A percentile compares a stretch with the other conserved stretches of the same genome.
Evolutionary conservation across 2,329 filamentous ascomycete species (phyloP).

Genomic region (Calonectria fujianensis): DNA sequence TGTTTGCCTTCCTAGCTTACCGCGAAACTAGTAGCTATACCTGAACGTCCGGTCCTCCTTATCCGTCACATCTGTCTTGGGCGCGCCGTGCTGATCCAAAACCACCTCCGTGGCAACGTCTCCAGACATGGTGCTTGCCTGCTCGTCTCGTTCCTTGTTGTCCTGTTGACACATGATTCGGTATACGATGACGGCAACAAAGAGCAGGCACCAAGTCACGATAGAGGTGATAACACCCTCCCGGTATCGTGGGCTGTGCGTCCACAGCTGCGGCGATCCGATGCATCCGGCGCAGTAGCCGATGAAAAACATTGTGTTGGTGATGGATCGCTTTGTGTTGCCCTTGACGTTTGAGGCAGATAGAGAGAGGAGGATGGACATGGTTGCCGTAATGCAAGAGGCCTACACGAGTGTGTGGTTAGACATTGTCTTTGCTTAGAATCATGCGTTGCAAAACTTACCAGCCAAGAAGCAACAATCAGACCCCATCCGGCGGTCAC

Average conservation of each 20-base stretch:
- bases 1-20: background rate
- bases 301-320: slow-evolving; percentile 70
- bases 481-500: slow-evolving; percentile 66
- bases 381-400: slow-evolving; percentile 64
- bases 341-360: slow-evolving; percentile 68
- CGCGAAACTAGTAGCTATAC: slow-evolving; percentile 28
- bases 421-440: background rate
- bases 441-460: slow-evolving; percentile 40
- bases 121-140: slow-evolving; percentile 5
- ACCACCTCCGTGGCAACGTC: slow-evolving; percentile 18
- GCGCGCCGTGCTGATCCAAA: slow-evolving; percentile 35
- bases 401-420: slow-evolving; percentile 50
- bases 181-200: slow-evolving; percentile 28
- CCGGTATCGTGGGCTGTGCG: slow-evolving; percentile 64
- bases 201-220: slow-evolving; percentile 32
- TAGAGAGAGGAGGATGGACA: slow-evolving; percentile 63
- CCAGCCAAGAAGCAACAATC: slow-evolving; percentile 68
- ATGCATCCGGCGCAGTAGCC: slow-evolving; percentile 63
- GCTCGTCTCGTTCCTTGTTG: slow-evolving; percentile 35
- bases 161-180: slow-evolving; percentile 25
- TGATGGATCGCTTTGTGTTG: slow-evolving; percentile 69
- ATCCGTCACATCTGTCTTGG: slow-evolving; percentile 37
- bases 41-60: slow-evolving; percentile 38
- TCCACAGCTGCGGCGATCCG: slow-evolving; percentile 68
- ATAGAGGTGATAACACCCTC: slow-evolving; percentile 65